Percentiles rank a stretch among this genome's conserved stretches.
Conservation (phyloP, 495 filamentous ascomycete genomes). For the Penicillium steckii region DNA sequence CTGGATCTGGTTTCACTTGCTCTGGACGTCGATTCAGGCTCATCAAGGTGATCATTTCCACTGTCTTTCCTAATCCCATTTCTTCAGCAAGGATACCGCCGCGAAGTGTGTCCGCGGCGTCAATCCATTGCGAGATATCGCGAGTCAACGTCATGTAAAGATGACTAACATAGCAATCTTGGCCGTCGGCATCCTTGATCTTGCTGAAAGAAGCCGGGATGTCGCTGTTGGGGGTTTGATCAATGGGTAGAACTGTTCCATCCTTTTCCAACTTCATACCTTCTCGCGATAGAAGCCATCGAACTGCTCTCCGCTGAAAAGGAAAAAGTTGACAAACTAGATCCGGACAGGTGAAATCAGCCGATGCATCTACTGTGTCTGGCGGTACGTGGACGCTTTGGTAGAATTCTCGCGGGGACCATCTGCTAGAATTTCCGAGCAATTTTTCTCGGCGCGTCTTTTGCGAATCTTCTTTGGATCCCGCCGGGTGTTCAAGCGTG, state of each 20-base stretch:
- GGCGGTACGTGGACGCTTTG: slow-evolving; percentile 60
- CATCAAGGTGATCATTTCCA: slow-evolving; percentile 81
- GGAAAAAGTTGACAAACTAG: slow-evolving; percentile 60
- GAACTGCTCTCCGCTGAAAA: slow-evolving; percentile 70
- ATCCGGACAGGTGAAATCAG: slow-evolving; percentile 37
- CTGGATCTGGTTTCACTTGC: slow-evolving; percentile 22
- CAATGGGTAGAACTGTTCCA: slow-evolving; percentile 24
- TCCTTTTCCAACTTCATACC: slow-evolving; percentile 38
- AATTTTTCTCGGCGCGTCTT: slow-evolving; percentile 12
- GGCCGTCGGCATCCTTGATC: slow-evolving; percentile 49
- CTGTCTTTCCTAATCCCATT: slow-evolving; percentile 95
- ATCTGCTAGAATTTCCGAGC: slow-evolving; percentile 17
- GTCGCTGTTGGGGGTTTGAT: slow-evolving; percentile 9
- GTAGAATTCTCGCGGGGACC: slow-evolving; percentile 64
- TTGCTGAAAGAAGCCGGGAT: slow-evolving; percentile 35
- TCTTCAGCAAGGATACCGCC: slow-evolving; percentile 85
- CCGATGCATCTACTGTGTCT: slow-evolving; percentile 34
- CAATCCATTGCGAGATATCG: slow-evolving; percentile 46
- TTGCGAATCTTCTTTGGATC: not conserved
- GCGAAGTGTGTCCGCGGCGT: slow-evolving; percentile 34
- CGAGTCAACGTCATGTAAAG: slow-evolving; percentile 60
- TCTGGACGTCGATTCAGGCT: slow-evolving; percentile 53
- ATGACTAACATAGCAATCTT: slow-evolving; percentile 57
- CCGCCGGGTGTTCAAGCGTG: not conserved
- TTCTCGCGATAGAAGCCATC: slow-evolving; percentile 67